Conservation (phyloP, 2,329 filamentous ascomycete genomes). For the Colletotrichum sp. region DNA sequence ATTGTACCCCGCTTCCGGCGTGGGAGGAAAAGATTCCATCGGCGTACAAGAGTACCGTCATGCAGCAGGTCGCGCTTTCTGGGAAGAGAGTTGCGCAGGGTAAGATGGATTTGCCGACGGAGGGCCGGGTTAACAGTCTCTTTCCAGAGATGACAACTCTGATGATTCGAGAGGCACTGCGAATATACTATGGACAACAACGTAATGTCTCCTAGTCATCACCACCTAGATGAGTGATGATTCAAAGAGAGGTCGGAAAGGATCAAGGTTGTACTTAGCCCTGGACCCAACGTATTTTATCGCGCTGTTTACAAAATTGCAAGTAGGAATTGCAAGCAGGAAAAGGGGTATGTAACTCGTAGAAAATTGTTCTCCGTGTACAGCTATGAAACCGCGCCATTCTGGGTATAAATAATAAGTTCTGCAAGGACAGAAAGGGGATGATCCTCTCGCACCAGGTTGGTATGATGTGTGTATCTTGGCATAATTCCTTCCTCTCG, state of each 20-base stretch:
- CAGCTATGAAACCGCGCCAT: not conserved
- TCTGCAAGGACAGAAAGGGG: not conserved
- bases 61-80: not conserved
- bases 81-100: not conserved
- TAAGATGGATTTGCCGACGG: not conserved
- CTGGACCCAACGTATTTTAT: no score
- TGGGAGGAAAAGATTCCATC: not conserved
- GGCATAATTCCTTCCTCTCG: not conserved
- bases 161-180: not conserved
- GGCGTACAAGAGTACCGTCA: fast-evolving
- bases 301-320: no score
- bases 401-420: fast-evolving
- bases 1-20: not conserved
- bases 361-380: no score
- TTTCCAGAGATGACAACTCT: not conserved
- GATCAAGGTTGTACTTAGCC: no score
- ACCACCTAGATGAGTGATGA: no score
- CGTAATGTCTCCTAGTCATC: not conserved
- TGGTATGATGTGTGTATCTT: not conserved
- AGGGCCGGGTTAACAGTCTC: not conserved
- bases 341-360: no score
- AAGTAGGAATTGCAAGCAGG: no score
- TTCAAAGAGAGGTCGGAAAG: not conserved
- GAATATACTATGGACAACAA: fast-evolving
- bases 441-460: fast-evolving